These are phyloP conservation scores for Protomyces pachydermus DNA, from an alignment of 1,139 yeast species.

Conservation along the genomic window DNA sequence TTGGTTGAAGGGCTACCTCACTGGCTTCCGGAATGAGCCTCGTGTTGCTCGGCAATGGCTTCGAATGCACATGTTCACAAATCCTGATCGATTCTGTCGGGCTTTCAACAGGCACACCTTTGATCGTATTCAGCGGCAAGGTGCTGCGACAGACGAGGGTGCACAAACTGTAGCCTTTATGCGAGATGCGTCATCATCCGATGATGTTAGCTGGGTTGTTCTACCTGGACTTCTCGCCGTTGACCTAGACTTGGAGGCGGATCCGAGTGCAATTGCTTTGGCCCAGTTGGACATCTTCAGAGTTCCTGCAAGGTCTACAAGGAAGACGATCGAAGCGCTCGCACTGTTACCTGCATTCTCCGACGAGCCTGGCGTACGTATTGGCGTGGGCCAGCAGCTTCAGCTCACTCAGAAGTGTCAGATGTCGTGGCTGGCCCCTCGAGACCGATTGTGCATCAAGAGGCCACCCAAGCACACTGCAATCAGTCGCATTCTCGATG, in stretches of 20 bases:
- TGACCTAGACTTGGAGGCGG: neutral
- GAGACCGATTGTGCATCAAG: neutral
- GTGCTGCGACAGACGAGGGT: neutral
- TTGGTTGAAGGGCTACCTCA: conserved; percentile 1
- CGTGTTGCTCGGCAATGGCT: neutral
- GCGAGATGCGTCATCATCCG: neutral
- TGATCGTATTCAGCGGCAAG: neutral
- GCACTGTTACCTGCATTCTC: neutral
- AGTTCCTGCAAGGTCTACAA: neutral
- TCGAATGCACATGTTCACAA: neutral
- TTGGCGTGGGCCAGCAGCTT: neutral
- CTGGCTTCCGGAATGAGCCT: neutral
- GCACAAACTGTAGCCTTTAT: neutral
- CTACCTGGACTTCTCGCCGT: neutral
- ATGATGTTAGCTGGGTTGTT: neutral
- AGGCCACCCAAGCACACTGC: neutral
- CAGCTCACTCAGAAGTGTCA: neutral
- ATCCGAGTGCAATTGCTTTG: neutral
- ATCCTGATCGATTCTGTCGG: neutral
- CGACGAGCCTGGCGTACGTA: neutral
- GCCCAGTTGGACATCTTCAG: neutral
- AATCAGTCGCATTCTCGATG: neutral
- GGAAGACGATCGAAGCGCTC: neutral
- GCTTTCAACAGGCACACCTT: neutral
- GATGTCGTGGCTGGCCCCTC: neutral